phyloP scores from a whole-genome alignment of 1,284 basidiomycete species.

The Anthracocystis walkeri region DNA sequence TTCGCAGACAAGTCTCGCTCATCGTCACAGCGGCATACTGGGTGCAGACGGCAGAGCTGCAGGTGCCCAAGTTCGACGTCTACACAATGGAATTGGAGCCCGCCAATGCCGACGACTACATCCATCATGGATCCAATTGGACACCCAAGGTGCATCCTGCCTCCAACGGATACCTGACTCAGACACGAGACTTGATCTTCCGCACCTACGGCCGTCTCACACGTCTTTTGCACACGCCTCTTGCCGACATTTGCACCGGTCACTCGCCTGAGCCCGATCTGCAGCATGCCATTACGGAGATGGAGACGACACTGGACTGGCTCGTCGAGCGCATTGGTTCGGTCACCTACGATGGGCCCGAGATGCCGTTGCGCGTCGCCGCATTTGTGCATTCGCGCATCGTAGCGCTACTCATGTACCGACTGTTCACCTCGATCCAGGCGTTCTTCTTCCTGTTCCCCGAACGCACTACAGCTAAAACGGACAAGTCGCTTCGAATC shows the following conservation, averaged over 20 bases:
- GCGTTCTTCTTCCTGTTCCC: slow-evolving; percentile 51
- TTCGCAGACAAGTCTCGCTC: slow-evolving; percentile 36
- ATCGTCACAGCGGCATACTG: slow-evolving; percentile 47
- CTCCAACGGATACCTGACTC: slow-evolving; percentile 46
- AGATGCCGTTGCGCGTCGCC: slow-evolving; percentile 51
- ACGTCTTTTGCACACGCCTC: slow-evolving; percentile 55
- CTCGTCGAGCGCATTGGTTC: slow-evolving; percentile 42
- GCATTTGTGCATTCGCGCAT: slow-evolving; percentile 53
- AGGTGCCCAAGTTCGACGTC: slow-evolving; percentile 51
- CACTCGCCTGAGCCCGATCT: slow-evolving; percentile 56
- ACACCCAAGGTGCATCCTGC: slow-evolving; percentile 42
- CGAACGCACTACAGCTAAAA: slow-evolving; percentile 35
- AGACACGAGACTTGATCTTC: slow-evolving; percentile 50
- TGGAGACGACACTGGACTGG: slow-evolving; percentile 53
- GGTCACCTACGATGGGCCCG: slow-evolving; percentile 46
- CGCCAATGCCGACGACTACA: slow-evolving; percentile 45
- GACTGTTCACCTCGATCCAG: slow-evolving; percentile 51
- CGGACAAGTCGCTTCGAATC: slow-evolving; percentile 48
- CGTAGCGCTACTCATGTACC: slow-evolving; percentile 45
- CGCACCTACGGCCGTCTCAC: slow-evolving; percentile 51
- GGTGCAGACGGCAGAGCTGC: slow-evolving; percentile 51
- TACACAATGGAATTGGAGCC: slow-evolving; percentile 49
- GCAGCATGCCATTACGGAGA: slow-evolving; percentile 54
- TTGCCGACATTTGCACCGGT: slow-evolving; percentile 51
- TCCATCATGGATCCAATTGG: slow-evolving; percentile 59